Evolutionary conservation across 2,329 filamentous ascomycete species (phyloP), one percentile per base, ranked within the genome.

Genomic region (Lanzia echinophila): DNA sequence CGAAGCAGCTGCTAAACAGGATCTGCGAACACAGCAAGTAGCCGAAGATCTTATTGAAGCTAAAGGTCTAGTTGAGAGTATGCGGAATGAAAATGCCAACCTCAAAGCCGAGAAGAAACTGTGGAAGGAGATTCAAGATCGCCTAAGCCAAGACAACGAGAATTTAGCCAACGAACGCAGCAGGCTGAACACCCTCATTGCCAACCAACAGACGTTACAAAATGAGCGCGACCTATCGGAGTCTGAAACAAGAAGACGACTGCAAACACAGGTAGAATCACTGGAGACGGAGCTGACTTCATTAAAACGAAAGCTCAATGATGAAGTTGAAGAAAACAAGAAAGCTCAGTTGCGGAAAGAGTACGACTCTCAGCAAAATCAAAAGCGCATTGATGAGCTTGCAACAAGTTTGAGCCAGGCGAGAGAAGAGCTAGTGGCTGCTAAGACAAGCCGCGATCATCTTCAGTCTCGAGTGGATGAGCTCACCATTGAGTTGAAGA

Each of bases 21-120:
- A 99, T 63, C 78, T 96, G 44, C 85, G 84, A 42, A 94, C 88
- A 2, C 90, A 96, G 65, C 90, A 96, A 70, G 87, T 92, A 28
- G 90, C 90, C 0, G 92, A 97, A 70, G 92, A 99, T 63, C 79
- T 97, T 6, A 84, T 97, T 10, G 94, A 96, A 68, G 84, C 87
- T 5, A 87, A 85, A 67, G 87, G 87, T 32, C 73, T 92, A 50
- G 76, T 88, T 3, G 92, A 99, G 65, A 91, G 90, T 65, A 81
- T 96, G 70, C 87, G 90, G 50, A 90, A 90, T 60, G 94, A 99
- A 68, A 90, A 86, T 51, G 86, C 90, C 15, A 96, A 97, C 65
- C 79, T 96, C 33, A 96, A 95, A 69, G 91, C 92, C 0, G 92
- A 97, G 70, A 96, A 96, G 72, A 87, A 90, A 36, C 77, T 99